phyloP scores from a whole-genome alignment of 2,329 filamentous ascomycete species.

The Sphaerulina musiva region DNA sequence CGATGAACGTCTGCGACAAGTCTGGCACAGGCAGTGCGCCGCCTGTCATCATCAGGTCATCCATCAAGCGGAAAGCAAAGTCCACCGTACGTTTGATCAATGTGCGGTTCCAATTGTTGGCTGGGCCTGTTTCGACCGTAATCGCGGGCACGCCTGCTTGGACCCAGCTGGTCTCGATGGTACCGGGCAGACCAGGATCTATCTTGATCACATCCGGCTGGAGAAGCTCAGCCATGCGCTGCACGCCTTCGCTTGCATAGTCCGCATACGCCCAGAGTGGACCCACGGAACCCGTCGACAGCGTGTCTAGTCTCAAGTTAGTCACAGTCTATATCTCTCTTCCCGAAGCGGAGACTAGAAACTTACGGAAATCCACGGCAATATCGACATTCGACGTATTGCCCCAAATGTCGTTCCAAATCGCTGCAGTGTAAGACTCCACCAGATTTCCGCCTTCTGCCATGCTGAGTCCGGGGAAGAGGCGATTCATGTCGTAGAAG shows the following conservation, averaged over 20 bases:
- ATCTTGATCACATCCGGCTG: conserved; percentile 38
- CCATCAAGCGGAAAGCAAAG: conserved; percentile 29
- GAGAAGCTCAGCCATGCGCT: conserved; percentile 36
- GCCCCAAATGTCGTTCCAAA: conserved; percentile 37
- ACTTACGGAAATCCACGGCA: conserved; percentile 33
- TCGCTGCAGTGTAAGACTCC: conserved; percentile 28
- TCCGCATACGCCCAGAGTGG: conserved; percentile 39
- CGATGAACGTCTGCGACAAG: conserved; percentile 25
- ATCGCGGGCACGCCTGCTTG: conserved; percentile 34
- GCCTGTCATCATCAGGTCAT: conserved; percentile 24
- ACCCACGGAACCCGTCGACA: conserved; percentile 34
- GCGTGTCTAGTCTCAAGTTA: conserved; percentile 26
- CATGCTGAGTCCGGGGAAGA: conserved; percentile 53
- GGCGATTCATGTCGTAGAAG: conserved; percentile 51
- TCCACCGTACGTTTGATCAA: conserved; percentile 34
- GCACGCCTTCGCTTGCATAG: conserved; percentile 34
- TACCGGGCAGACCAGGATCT: conserved; percentile 36
- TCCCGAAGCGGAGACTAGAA: not conserved
- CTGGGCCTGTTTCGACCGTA: conserved; percentile 37
- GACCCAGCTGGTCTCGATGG: conserved; percentile 37
- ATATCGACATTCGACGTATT: conserved; percentile 37
- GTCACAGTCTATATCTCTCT: not conserved
- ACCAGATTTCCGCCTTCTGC: conserved; percentile 19
- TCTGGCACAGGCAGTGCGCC: conserved; percentile 6
- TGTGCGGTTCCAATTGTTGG: conserved; percentile 35